These are phyloP conservation scores for Ophiosphaerella korrae DNA, from an alignment of 2,329 filamentous ascomycete species.

Conservation along the genomic window DNA sequence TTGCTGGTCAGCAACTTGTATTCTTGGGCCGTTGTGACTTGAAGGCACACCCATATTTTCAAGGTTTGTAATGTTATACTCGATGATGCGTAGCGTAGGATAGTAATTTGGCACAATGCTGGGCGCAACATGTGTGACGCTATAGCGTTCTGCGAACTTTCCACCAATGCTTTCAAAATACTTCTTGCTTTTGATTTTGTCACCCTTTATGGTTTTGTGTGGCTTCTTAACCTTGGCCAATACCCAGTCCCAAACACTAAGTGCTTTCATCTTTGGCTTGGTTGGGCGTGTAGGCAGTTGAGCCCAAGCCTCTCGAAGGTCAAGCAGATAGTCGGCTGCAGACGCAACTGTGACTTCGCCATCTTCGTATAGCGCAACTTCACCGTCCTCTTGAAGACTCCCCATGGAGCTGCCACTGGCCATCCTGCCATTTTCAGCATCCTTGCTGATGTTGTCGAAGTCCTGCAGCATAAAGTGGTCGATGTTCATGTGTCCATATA, in stretches of 20 bases:
- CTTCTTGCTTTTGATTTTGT: slow-evolving; percentile 57
- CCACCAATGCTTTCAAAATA: slow-evolving; percentile 75
- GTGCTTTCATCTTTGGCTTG: slow-evolving; percentile 21
- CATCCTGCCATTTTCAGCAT: slow-evolving; percentile 53
- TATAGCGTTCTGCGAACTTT: slow-evolving; percentile 82
- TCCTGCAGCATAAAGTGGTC: slow-evolving; percentile 97
- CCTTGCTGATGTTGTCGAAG: slow-evolving; percentile 73
- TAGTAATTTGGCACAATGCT: slow-evolving; percentile 94
- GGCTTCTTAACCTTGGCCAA: slow-evolving; percentile 13
- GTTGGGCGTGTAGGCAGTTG: slow-evolving; percentile 63
- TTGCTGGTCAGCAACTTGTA: slow-evolving; percentile 7
- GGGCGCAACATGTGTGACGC: slow-evolving; percentile 77
- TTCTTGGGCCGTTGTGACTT: background rate
- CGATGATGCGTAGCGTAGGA: slow-evolving; percentile 84
- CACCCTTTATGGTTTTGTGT: slow-evolving; percentile 23
- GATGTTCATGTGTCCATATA: slow-evolving; percentile 98
- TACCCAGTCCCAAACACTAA: slow-evolving; percentile 27
- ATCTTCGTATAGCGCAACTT: slow-evolving; percentile 37
- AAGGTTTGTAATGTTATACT: slow-evolving; percentile 88
- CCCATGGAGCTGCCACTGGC: slow-evolving; percentile 24
- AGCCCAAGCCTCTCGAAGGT: slow-evolving; percentile 78
- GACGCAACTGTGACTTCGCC: slow-evolving; percentile 66
- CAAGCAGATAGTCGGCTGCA: slow-evolving; percentile 79
- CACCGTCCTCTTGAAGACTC: slow-evolving; percentile 23
- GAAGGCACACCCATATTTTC: slow-evolving; percentile 52